These are phyloP conservation scores for Colletotrichum eleusines DNA, from an alignment of 2,329 filamentous ascomycete species.

Conservation along the genomic window DNA sequence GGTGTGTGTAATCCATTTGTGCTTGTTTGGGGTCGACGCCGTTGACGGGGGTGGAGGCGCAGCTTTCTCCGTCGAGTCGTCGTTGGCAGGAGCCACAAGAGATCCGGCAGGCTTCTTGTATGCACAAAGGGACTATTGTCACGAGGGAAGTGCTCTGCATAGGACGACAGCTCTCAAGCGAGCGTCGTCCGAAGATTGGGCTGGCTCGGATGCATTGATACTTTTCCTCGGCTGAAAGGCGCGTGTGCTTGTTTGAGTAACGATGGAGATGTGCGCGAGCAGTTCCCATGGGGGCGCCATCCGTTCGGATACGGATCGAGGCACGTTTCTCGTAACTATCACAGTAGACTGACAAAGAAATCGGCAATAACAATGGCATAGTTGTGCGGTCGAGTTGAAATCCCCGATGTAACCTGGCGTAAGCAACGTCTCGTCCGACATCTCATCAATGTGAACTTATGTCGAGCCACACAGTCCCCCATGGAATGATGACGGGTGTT, in stretches of 20 bases:
- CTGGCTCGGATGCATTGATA: conserved; percentile 19
- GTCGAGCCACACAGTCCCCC: background rate
- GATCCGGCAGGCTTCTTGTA: background rate
- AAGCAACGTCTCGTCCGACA: background rate
- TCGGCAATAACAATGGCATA: conserved; percentile 3
- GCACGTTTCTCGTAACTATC: background rate
- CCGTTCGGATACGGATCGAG: background rate
- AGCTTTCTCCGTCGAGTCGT: conserved; percentile 18
- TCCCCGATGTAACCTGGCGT: background rate
- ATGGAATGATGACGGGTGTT: background rate
- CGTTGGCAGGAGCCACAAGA: background rate
- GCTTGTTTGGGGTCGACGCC: conserved; percentile 21
- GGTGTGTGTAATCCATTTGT: conserved; percentile 22
- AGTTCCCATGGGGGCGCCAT: background rate
- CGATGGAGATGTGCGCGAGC: background rate
- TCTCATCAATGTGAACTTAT: background rate
- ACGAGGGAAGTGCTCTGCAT: background rate
- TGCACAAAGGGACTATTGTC: conserved; percentile 6
- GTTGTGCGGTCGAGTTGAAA: background rate
- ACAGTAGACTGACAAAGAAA: background rate
- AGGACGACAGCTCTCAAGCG: background rate
- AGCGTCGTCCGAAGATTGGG: background rate
- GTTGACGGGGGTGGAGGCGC: conserved; percentile 30
- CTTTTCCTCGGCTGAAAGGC: too few relatives aligned
- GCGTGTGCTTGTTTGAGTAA: background rate